Evolutionary conservation across 176 grass and related monocot species (phyloP), one percentile per base, ranked within the genome.

Genomic region (Triticum dicoccoides): DNA sequence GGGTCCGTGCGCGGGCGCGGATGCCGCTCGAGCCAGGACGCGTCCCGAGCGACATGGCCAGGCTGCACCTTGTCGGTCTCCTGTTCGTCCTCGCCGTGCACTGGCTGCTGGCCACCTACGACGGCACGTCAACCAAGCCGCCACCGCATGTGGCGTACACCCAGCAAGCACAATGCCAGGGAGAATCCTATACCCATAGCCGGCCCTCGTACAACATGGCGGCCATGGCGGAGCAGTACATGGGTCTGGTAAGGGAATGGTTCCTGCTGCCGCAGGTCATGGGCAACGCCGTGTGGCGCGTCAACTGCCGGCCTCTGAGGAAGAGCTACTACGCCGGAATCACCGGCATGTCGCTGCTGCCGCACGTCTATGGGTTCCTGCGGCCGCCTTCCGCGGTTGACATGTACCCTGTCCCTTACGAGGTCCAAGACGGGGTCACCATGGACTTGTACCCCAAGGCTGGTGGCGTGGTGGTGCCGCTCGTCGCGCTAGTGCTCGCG

Each of bases 211-310:
- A 45, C 11, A 11, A 45, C 3, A 12, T 11, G 44, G 10, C 44
- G 0, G 77, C 70, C 79, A 70, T 85, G 15, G 67, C 85, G 18
- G 91, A 88, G 81, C 81, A 77, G 38, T 90, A 88, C 69, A 58
- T 85, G 41, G 88, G 88, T 3, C 69, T 88, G 9, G 76, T 85
- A 44, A 88, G 85, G 77, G 88, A 93, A 27, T 93, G 87, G 73
- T 90, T 93, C 52, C 39, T 93, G 52, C 88, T 93, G 29, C 82
- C 91, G 77, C 88, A 90, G 80, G 77, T 93, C 12, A 83, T 93
- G 18, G 88, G 88, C 66, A 93, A 93, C 41, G 70, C 84, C 76
- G 56, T 93, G 39, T 93, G 91, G 91, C 73, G 87, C 24, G 84
- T 90, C 38, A 84, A 88, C 45, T 90, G 82, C 88, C 88, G 83